These are phyloP conservation scores for Diversispora eburnea DNA, from an alignment of 192 early-diverging fungal genomes.

Conservation along the genomic window DNA sequence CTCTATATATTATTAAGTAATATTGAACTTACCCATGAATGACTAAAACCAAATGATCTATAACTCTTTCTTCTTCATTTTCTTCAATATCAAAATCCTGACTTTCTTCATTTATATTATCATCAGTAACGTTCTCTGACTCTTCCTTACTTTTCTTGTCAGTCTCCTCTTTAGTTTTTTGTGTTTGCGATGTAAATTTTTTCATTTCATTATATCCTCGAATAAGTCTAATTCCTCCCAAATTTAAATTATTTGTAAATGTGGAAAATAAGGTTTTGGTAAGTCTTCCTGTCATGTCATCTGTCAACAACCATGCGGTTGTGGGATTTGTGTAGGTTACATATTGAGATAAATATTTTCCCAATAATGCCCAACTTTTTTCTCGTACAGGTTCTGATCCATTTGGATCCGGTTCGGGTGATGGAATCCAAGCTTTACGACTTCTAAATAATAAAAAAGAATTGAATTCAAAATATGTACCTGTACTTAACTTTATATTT, in stretches of 20 bases:
- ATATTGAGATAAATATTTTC: conserved; percentile 73
- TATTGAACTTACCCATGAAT: conserved; percentile 63
- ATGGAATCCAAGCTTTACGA: conserved; percentile 54
- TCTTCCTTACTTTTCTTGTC: conserved; percentile 42
- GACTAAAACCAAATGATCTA: conserved; percentile 78
- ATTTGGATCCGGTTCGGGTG: conserved; percentile 14
- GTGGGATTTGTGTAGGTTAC: conserved; percentile 63
- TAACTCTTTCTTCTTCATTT: conserved; percentile 57
- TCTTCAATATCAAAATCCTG: conserved; percentile 44
- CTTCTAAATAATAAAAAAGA: conserved; percentile 34
- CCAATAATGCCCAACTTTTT: conserved; percentile 74
- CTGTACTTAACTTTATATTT: neutral
- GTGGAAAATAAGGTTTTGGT: conserved; percentile 62
- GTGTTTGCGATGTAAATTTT: conserved; percentile 45
- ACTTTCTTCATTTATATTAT: conserved; percentile 44
- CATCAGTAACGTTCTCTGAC: conserved; percentile 32
- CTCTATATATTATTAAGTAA: neutral
- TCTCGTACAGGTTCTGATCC: conserved; percentile 38
- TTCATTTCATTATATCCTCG: conserved; percentile 76
- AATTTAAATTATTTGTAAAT: conserved; percentile 48
- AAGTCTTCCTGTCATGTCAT: conserved; percentile 58
- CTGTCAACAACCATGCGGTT: conserved; percentile 57
- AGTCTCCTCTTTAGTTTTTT: conserved; percentile 37
- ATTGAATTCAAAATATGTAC: neutral
- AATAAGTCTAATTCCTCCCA: conserved; percentile 67